Evolutionary conservation across 73 alveolate genomes (phyloP).

Genomic region (Paraurostyla sp.): DNA sequence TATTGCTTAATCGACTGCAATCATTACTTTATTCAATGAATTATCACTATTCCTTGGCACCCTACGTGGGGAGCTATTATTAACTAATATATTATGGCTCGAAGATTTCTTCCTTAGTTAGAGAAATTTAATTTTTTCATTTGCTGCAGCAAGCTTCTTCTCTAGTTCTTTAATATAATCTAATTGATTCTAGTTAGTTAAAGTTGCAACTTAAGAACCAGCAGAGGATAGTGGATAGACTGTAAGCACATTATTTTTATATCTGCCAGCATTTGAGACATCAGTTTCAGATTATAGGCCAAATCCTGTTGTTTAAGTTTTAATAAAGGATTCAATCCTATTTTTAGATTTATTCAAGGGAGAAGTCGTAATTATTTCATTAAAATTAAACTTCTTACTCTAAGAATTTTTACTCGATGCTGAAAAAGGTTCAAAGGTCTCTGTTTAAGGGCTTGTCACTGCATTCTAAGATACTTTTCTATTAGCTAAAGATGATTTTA

Average conservation of each 20-base stretch:
- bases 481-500: neutral
- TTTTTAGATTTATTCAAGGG: neutral
- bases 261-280: neutral
- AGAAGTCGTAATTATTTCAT: neutral
- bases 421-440: slow-evolving; percentile 5
- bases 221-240: slow-evolving; percentile 38
- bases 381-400: neutral
- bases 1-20: neutral
- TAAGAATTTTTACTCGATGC: neutral
- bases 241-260: neutral
- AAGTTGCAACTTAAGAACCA: neutral
- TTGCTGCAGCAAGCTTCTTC: neutral
- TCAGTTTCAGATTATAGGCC: slow-evolving; percentile 9
- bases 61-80: too few relatives aligned
- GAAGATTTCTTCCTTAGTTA: neutral
- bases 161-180: slow-evolving; percentile 34
- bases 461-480: slow-evolving; percentile 2
- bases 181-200: neutral
- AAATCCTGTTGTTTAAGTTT: slow-evolving; percentile 37
- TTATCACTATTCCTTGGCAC: too few relatives aligned
- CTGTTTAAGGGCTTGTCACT: neutral
- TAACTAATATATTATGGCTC: neutral
- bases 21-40: too few relatives aligned
- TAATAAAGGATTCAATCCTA: neutral
- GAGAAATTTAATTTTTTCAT: neutral